phyloP scores from a whole-genome alignment of 768 basidiomycete genomes.

The Mycena maculata region DNA sequence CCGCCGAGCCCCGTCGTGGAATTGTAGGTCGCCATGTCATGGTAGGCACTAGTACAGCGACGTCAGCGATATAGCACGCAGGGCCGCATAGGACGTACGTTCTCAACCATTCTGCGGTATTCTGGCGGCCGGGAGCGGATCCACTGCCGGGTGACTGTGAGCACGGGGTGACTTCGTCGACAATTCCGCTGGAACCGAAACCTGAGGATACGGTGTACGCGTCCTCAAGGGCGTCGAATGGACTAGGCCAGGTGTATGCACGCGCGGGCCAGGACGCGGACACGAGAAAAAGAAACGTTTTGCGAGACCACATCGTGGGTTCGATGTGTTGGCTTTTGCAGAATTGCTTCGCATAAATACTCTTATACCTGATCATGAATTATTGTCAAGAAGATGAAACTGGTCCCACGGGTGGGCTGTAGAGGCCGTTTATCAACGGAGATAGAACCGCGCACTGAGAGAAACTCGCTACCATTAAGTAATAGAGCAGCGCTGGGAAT shows the following conservation, averaged over 20 bases:
- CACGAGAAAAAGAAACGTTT: no score
- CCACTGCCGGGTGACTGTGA: not conserved
- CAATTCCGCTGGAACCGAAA: not conserved
- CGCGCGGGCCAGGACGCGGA: no score
- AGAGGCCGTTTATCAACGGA: no score
- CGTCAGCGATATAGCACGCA: not conserved
- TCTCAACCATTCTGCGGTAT: conserved; percentile 23
- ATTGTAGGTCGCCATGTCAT: conserved; percentile 42
- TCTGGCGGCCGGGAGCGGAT: not conserved
- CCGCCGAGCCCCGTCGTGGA: conserved; percentile 39
- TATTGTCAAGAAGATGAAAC: no score
- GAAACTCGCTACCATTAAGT: no score
- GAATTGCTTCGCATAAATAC: no score
- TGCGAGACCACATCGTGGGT: no score
- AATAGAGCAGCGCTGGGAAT: no score
- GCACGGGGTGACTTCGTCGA: not conserved
- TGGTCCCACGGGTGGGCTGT: no score
- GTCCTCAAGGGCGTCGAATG: not conserved
- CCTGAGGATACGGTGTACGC: not conserved
- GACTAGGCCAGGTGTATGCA: not conserved
- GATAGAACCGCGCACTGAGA: no score
- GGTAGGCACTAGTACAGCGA: conserved; percentile 32
- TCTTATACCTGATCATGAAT: no score
- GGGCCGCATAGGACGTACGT: conserved; percentile 1
- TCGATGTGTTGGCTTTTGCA: no score